Base-by-base conservation (phyloP, 148 eudicot species). In the Vaccinium darrowii region DNA sequence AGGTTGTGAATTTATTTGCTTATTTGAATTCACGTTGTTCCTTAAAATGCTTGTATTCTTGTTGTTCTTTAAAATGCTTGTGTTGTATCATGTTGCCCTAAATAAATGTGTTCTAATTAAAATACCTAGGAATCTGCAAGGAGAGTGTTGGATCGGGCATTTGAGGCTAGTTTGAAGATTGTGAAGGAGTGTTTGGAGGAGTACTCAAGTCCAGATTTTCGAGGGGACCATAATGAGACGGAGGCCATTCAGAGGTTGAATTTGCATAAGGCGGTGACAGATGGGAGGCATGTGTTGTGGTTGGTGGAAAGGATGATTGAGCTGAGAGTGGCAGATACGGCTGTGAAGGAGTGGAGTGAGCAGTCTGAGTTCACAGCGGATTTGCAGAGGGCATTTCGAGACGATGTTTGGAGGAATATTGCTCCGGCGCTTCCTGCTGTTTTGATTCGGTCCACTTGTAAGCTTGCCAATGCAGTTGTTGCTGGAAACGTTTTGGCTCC, bases 271-370 rank as follows among this genome's bases (percentile, higher is more conserved):
- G 94, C 94, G 3, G 85, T 91, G 96, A 92, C 90, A 0, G 93
- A 92, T 65, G 94, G 94, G 82, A 94, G 89, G 90, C 97, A 96
- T 85, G 76, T 96, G 95, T n/a, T 93, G 88, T 95, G 99, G 99
- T 76, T 96, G 65, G 86, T 95, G 30, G 99, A 96, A 88, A 92
- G 97, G 96, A 96, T 96, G 99, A 90, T 94, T 84, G 99, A 96
- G 89, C 82, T 96, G 84, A 90, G 88, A 82, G 98, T 94, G 12
- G 98, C 98, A 0, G 98, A 94, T 57, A 80, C 75, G 82, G 99
- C 98, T 0, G 99, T 93, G 21, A 90, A 88, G 87, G 92, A 90
- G 85, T 94, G 98, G 97, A 96, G 97, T 76, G 93, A 94, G 69
- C 97, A 92, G 90, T 90, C 88, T 84, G 85, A 91, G 0, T 90